A percentile compares a stretch with the other conserved stretches of the same genome.
phyloP scores from a whole-genome alignment of 495 filamentous ascomycete genomes.

The Neurospora sublineolata region DNA sequence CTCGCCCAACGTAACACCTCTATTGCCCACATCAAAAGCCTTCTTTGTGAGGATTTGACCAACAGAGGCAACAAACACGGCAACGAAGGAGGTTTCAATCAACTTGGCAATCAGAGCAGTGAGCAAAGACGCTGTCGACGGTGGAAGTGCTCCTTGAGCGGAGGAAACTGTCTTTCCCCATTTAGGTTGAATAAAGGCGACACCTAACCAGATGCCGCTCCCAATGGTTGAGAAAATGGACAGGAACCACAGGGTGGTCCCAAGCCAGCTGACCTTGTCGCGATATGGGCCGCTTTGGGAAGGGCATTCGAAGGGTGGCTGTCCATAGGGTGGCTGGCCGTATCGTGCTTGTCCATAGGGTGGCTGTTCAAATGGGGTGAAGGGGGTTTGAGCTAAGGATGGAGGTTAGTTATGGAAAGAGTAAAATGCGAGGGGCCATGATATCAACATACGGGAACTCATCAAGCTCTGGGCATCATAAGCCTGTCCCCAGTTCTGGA shows the following conservation, averaged over 20 bases:
- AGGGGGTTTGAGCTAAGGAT: background rate
- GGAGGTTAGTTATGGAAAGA: background rate
- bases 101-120: slow-evolving; percentile 57
- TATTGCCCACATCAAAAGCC: slow-evolving; percentile 42
- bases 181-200: slow-evolving; percentile 46
- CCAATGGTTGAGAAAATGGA: slow-evolving; percentile 56
- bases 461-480: background rate
- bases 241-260: slow-evolving; percentile 44
- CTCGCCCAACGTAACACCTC: slow-evolving; percentile 59
- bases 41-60: slow-evolving; percentile 60
- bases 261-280: slow-evolving; percentile 43
- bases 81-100: slow-evolving; percentile 66
- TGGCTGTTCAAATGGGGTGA: background rate
- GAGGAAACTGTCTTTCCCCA: slow-evolving; percentile 44
- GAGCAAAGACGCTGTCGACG: slow-evolving; percentile 48
- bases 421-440: background rate
- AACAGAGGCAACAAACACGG: slow-evolving; percentile 61
- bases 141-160: slow-evolving; percentile 31
- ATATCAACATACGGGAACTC: background rate
- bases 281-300: background rate
- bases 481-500: background rate
- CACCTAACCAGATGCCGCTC: slow-evolving; percentile 50
- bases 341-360: background rate
- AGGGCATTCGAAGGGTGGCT: background rate
- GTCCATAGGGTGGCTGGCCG: background rate